Base-by-base conservation (phyloP, 2,329 filamentous ascomycete genomes). In the Claviceps arundinis region DNA sequence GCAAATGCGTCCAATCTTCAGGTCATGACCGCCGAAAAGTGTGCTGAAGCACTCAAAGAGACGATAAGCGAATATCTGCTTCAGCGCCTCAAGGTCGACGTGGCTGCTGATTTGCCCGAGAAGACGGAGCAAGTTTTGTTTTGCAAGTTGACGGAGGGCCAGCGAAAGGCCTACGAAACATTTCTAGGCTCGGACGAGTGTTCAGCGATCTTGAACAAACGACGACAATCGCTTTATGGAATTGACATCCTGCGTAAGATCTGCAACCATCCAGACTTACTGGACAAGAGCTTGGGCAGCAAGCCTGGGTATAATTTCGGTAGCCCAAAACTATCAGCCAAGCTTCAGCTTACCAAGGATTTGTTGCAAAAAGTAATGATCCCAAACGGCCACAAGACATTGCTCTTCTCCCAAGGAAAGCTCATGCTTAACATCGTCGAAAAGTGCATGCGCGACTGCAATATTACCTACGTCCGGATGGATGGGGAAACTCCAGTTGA, bases 101-200 rank as follows among this genome's bases (percentile, higher is more conserved):
- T 98, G 14, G 91, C 93, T 4, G 81, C 90, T 7, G 91, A 97
- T 65, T 72, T 98, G 13, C 93, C 93, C 0, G 88, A 95, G 67
- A 98, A 98, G 74, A 95, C 84, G 49, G 93, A 98, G 64, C 88
- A 95, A 59, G 93, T 98, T 0, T 73, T 98, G 3, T 97, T 98
- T 66, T 97, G 93, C 70, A 95, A 94, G 64, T 73, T 98, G 55
- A 95, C 90, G 0, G 65, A 68, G 9, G 66, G 83, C 14, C 93
- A 98, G 64, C 78, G 87, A 48, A 76, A 84, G 37, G 84, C 84
- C 0, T 98, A 98, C 59, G 80, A 89, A 63, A 73, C 77, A 5
- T 97, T 95, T 59, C 72, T 97, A 2, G 74, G 74, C 17, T 96
- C 90, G 0, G 81, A 87, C 42, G 89, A 95, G 45, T 89, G 96